Conservation (phyloP, 192 early-diverging fungal species). For the Spinellus fusiger region DNA sequence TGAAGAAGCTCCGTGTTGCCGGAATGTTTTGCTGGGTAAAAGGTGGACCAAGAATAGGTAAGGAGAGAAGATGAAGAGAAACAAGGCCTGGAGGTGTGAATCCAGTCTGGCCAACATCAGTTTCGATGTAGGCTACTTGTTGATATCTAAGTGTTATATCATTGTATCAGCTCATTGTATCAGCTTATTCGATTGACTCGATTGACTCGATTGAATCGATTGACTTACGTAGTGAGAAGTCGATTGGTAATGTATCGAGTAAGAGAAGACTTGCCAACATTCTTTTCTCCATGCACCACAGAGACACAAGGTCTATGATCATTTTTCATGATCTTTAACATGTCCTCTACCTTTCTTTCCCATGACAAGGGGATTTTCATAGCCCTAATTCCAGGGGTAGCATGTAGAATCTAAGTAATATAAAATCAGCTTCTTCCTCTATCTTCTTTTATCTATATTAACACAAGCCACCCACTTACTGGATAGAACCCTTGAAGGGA, state of each 20-base stretch:
- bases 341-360: slow-evolving; percentile 16
- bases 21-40: slow-evolving; percentile 65
- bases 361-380: slow-evolving; percentile 39
- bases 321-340: slow-evolving; percentile 9
- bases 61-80: slow-evolving; percentile 64
- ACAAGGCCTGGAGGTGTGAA: slow-evolving; percentile 77
- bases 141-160: too few species aligned
- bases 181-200: too few species aligned
- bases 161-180: too few species aligned
- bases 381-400: slow-evolving; percentile 16
- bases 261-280: slow-evolving; percentile 89
- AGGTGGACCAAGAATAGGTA: slow-evolving; percentile 76
- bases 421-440: too few species aligned
- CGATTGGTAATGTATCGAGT: slow-evolving; percentile 71
- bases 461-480: slow-evolving; percentile 11
- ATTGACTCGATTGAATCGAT: too few species aligned
- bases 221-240: slow-evolving; percentile 61
- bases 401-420: slow-evolving; percentile 15
- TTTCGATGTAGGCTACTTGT: slow-evolving; percentile 80
- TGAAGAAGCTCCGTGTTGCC: slow-evolving; percentile 63
- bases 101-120: slow-evolving; percentile 90
- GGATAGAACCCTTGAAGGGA: slow-evolving; percentile 44
- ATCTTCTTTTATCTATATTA: background rate
- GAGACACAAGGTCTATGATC: slow-evolving; percentile 36
- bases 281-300: slow-evolving; percentile 71